Evolutionary conservation across 1,284 basidiomycete species (phyloP), one percentile per base, ranked within the genome.

Genomic region (Porogramme epimiltina): DNA sequence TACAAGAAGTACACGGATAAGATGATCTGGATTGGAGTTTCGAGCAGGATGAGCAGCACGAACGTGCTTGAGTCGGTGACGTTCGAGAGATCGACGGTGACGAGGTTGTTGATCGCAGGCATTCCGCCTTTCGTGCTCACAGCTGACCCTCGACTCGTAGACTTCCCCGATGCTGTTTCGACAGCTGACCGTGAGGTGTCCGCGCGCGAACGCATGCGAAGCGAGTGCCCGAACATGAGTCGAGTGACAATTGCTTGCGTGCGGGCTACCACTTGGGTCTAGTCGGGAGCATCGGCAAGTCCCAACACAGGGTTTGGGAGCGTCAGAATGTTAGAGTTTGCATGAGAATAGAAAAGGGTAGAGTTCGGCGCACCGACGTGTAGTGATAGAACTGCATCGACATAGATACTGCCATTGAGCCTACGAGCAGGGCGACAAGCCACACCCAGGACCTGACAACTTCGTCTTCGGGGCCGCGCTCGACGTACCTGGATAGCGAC

Each of bases 151-250:
- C n/a, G n/a, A n/a, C n/a, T n/a, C 70, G n/a, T n/a, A n/a, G 37
- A 70, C 66, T 18, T 51, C 25, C 34, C 42, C 16, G 33, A n/a
- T 6, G 23, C 23, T 1, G 34, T 10, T n/a, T 15, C 47, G 18
- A 42, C 44, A 22, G 49, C 41, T 15, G 48, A 22, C 24, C 62
- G 59, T 2, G 62, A 45, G 2, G 66, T 66, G 57, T 78, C 74
- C 5, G 78, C 74, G 58, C 80, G 81, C 68, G 88, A 75, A n/a
- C 86, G 75, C 44, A 89, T 80, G 28, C 83, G 76, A 3, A 89
- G 71, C 3, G 84, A 72, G 59, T 88, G 86, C 50, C 85, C 82
- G 61, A 88, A 87, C 13, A 89, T 66, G 3, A 88, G 73, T 60
- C 87, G 80, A 0, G 85, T 87, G 43, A 89, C 67, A 41, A 89